These are phyloP conservation scores for Lodderomyces oxycetoniae DNA, from an alignment of 1,139 yeast genomes.

Conservation along the genomic window DNA sequence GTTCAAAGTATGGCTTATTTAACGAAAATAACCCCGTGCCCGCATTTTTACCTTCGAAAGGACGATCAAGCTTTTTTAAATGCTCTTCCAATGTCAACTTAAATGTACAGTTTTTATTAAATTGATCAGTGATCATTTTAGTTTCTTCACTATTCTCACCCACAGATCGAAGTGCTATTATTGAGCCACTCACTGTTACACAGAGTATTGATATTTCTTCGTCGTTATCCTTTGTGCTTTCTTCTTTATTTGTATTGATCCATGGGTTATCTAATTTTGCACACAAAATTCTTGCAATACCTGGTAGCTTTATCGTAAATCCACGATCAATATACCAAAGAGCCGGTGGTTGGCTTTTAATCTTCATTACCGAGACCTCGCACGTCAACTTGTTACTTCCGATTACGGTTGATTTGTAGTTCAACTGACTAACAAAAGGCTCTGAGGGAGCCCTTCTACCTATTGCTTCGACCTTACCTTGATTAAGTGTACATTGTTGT, in stretches of 20 bases:
- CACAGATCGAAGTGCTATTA: constrained; percentile 2
- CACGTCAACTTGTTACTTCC: not conserved
- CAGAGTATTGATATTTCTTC: constrained; percentile 1
- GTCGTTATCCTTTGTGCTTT: not conserved
- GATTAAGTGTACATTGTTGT: constrained; percentile 21
- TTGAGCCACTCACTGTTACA: constrained; percentile 3
- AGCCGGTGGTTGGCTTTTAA: not conserved
- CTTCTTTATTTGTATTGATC: not conserved
- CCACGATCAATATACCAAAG: not conserved
- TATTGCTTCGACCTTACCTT: not conserved
- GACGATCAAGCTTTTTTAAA: constrained; percentile 26
- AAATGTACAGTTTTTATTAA: constrained; percentile 1
- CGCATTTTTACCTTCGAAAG: constrained; percentile 34
- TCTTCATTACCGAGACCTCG: not conserved
- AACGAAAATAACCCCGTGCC: constrained; percentile 40
- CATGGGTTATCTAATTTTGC: constrained; percentile 4
- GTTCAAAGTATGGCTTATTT: constrained; percentile 37
- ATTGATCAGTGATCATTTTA: constrained; percentile 9
- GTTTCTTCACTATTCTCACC: constrained; percentile 18
- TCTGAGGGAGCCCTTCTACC: not conserved
- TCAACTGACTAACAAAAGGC: not conserved
- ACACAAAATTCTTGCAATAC: not conserved
- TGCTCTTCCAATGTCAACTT: constrained; percentile 3
- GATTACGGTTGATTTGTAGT: not conserved
- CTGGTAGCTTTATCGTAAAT: constrained; percentile 2